Base-by-base conservation (phyloP, 1,284 basidiomycete genomes). In the Rhodotorula sp. region DNA sequence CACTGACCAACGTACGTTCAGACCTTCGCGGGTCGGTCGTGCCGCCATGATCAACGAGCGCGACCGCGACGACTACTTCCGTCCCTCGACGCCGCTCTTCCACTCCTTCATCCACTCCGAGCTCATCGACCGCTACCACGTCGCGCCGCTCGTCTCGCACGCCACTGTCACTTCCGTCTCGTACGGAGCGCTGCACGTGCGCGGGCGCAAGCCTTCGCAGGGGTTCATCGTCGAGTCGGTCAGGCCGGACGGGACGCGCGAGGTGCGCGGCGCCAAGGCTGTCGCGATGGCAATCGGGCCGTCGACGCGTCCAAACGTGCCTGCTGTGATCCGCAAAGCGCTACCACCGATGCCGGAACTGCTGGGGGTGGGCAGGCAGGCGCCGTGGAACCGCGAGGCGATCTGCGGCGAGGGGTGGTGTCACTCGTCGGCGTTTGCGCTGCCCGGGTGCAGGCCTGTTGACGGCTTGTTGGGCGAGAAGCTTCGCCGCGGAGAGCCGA, bases 31-130 rank as follows among this genome's bases (percentile, higher is more conserved):
- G 52, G 61, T 63, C 45, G 65, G 61, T 27, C 65, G 67, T 42
- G 59, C 76, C 1, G 58, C 64, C 19, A 68, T 75, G 12, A 79
- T 82, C 68, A 82, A 82, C 67, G 82, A 82, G 69, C 74, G 82
- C 14, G 79, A 80, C 59, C 77, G 81, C 7, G 73, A 79, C 27
- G 82, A 82, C 68, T 82, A 81, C 68, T 76, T 64, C 56, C 75
- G 73, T 4, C 81, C 81, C 0, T 78, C 79, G 41, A 76, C 79
- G 3, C 21, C 64, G 12, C 74, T 82, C 13, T 82, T 82, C 61
- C 67, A 70, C 17, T 67, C 74, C 34, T 82, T 82, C 23, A 66
- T 75, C 54, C 46, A 62, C 4, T 68, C 71, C 52, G 74, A 75
- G 44, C 58, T 80, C 19, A 61, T 81, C 49, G 48, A 74, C 5